These are phyloP conservation scores for Clavispora vitiphila DNA, from an alignment of 805 yeast genomes.

Conservation along the genomic window DNA sequence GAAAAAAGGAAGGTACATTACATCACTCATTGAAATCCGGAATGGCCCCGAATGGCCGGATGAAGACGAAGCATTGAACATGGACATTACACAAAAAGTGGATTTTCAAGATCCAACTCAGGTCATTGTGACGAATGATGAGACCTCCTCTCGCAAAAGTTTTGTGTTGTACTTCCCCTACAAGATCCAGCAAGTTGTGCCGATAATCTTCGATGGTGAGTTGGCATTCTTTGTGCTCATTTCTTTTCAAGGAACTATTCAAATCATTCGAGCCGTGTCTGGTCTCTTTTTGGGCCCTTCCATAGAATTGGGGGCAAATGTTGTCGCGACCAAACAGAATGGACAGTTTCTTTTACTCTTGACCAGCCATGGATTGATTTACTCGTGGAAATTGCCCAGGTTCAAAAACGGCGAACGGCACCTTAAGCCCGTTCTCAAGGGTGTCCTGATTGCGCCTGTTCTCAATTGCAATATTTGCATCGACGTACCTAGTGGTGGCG, in stretches of 20 bases:
- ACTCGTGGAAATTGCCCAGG: slow-evolving; percentile 44
- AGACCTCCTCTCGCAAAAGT: slow-evolving; percentile 24
- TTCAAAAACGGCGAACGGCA: slow-evolving; percentile 6
- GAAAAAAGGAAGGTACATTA: slow-evolving; percentile 1
- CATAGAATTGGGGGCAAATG: slow-evolving; percentile 47
- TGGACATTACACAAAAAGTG: slow-evolving; percentile 29
- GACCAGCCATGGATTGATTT: slow-evolving; percentile 47
- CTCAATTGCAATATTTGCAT: slow-evolving; percentile 31
- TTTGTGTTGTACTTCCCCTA: slow-evolving; percentile 41
- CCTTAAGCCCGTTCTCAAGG: slow-evolving; percentile 30
- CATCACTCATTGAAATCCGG: slow-evolving; percentile 35
- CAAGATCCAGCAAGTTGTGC: slow-evolving; percentile 44
- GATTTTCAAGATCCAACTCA: slow-evolving; percentile 45
- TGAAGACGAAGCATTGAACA: slow-evolving; percentile 30
- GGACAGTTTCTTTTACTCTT: slow-evolving; percentile 36
- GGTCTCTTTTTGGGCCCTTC: slow-evolving; percentile 46
- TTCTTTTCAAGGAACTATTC: slow-evolving; percentile 55
- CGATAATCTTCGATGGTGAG: slow-evolving; percentile 26
- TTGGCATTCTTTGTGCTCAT: slow-evolving; percentile 47
- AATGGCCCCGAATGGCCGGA: slow-evolving; percentile 39
- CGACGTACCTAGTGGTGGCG: slow-evolving; percentile 2
- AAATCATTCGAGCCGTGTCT: slow-evolving; percentile 36
- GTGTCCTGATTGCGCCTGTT: slow-evolving; percentile 50
- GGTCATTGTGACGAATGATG: slow-evolving; percentile 41
- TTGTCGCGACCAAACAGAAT: slow-evolving; percentile 33